Base-by-base conservation (phyloP, 192 early-diverging fungal species). In the Mortierella hygrophila region DNA sequence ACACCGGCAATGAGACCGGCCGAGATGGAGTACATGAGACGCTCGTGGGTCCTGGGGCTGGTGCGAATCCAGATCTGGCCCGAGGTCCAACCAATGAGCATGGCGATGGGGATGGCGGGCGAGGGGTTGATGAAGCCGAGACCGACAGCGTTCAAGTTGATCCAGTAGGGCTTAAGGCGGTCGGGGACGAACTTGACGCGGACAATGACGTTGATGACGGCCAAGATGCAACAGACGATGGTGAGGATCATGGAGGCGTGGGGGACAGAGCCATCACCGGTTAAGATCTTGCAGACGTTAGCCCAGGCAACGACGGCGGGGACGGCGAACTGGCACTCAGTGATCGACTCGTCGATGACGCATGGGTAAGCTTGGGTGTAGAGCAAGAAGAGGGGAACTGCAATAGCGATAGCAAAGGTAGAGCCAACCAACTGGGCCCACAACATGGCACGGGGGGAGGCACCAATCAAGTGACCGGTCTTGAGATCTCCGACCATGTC, bases 401-500 rank as follows among this genome's bases (percentile, higher is more conserved):
- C 72, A 75, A 94, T 89, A 69, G 83, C 88, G 78, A 93, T 88
- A 49, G 93, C 91, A 79, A 92, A 89, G 82, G 90, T 81, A 29
- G 93, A 91, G 32, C 92, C 94, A 44, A 93, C 74, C 70, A 94
- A 74, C 72, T 95, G 94, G 37, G 93, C 94, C 60, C 83, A 82
- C 88, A 95, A 91, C 80, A 95, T 93, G 41, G 94, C 90, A n/a
- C 85, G 80, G 47, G 94, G 94, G 20, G 92, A 89, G 15, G 94
- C 94, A 74, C 90, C 88, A 37, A 95, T 75, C 65, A 95, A 76
- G 47, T 95, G 92, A 70, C 87, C 94, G 69, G 94, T 95, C 85
- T 95, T 95, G 57, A 95, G 83, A 86, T 95, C 94, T 55, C 93
- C 90, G 75, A 95, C 91, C 94, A 95, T 95, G 75, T 95, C 94